Conservation (phyloP, 768 basidiomycete genomes). For the Leccinellum albellum region DNA sequence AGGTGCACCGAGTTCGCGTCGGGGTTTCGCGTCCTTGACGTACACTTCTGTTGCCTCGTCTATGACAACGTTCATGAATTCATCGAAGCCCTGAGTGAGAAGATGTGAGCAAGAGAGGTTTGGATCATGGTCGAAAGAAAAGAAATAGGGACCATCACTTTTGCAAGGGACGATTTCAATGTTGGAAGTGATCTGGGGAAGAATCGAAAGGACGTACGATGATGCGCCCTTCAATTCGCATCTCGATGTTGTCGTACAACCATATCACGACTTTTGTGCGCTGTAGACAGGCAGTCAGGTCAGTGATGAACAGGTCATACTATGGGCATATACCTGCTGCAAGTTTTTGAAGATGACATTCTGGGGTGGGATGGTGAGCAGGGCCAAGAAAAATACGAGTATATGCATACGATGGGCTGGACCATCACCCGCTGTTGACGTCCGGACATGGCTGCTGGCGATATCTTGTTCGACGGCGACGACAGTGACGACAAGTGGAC, state of each 20-base stretch:
- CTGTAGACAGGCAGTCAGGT: constrained; percentile 38
- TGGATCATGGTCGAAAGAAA: background rate
- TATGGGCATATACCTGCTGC: constrained; percentile 57
- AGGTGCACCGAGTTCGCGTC: constrained; percentile 73
- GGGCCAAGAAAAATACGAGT: constrained; percentile 28
- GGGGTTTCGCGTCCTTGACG: constrained; percentile 83
- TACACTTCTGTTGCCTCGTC: constrained; percentile 93
- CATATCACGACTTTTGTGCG: constrained; percentile 85
- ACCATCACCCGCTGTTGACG: constrained; percentile 98
- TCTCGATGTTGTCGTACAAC: constrained; percentile 95
- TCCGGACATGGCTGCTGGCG: constrained; percentile 67
- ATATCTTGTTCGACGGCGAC: constrained; percentile 7
- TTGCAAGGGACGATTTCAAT: constrained; percentile 39
- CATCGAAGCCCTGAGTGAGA: constrained; percentile 83
- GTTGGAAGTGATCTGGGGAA: constrained; percentile 27
- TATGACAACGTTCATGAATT: constrained; percentile 98
- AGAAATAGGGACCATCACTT: constrained; percentile 29
- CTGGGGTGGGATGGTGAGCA: constrained; percentile 37
- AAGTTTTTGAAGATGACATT: constrained; percentile 99
- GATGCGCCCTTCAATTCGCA: constrained; percentile 94
- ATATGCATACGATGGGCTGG: constrained; percentile 96
- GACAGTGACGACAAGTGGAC: background rate
- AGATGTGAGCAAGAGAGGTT: constrained; percentile 22
- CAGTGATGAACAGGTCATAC: constrained; percentile 8
- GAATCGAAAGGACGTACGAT: constrained; percentile 61